These are phyloP conservation scores for Pseudocercospora cruenta DNA, from an alignment of 2,329 filamentous ascomycete species.

Conservation along the genomic window DNA sequence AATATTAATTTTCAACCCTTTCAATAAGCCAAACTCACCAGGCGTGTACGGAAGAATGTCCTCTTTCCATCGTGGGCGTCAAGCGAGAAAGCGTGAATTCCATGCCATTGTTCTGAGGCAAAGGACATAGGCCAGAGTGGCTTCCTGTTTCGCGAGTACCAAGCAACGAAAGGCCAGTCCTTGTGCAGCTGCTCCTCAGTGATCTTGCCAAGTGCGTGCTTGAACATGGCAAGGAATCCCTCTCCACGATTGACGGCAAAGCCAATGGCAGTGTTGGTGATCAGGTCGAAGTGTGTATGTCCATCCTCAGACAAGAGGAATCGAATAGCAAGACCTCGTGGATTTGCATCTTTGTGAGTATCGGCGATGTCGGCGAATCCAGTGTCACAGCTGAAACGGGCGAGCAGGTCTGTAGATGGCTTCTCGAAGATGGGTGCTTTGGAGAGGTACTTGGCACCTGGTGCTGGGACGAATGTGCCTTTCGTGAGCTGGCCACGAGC, in stretches of 20 bases:
- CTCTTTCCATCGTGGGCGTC: conserved; percentile 12
- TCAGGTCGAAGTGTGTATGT: conserved; percentile 25
- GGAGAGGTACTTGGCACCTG: conserved; percentile 14
- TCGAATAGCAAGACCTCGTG: conserved; percentile 19
- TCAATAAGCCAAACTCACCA: neutral
- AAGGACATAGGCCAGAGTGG: conserved; percentile 12
- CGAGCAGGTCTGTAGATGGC: conserved; percentile 20
- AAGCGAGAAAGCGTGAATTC: conserved; percentile 14
- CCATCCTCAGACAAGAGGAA: conserved; percentile 26
- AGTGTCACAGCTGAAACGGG: conserved; percentile 26
- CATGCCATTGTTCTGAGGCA: conserved; percentile 16
- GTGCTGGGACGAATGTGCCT: conserved; percentile 11
- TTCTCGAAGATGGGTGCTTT: conserved; percentile 24
- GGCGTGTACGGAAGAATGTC: conserved; percentile 12
- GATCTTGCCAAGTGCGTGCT: conserved; percentile 4
- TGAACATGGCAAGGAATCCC: conserved; percentile 11
- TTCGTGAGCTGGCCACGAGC: conserved; percentile 18
- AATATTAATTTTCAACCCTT: neutral
- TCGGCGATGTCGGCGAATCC: conserved; percentile 24
- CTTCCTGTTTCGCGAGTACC: conserved; percentile 12
- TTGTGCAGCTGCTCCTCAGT: conserved; percentile 14
- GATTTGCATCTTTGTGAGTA: conserved; percentile 21
- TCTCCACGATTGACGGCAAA: conserved; percentile 19
- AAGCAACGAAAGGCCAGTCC: conserved; percentile 12
- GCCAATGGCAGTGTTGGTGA: conserved; percentile 26